These are phyloP conservation scores for Colletotrichum sp. DNA, from an alignment of 2,329 filamentous ascomycete species.

Conservation along the genomic window DNA sequence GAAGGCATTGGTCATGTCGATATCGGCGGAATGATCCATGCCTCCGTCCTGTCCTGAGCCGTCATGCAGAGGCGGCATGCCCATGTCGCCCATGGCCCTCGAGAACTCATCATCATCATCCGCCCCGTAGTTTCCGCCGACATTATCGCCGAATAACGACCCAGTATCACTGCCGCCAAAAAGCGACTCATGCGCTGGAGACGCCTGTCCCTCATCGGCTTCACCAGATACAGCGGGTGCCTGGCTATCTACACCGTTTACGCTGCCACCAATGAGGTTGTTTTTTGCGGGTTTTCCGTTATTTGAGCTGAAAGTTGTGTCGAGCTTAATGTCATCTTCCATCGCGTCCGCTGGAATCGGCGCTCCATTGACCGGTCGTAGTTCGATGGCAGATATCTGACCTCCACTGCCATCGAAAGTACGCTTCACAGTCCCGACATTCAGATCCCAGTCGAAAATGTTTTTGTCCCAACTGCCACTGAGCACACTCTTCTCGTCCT, in stretches of 20 bases:
- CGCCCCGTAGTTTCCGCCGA: constrained; percentile 59
- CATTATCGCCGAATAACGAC: constrained; percentile 85
- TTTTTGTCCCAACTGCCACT: constrained; percentile 98
- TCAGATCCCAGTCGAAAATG: constrained; percentile 92
- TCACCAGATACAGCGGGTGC: constrained; percentile 35
- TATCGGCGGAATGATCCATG: constrained; percentile 45
- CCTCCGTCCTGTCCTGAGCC: constrained; percentile 43
- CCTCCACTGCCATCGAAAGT: constrained; percentile 78
- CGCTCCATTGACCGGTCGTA: constrained; percentile 76
- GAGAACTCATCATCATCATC: constrained; percentile 88
- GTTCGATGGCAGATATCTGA: constrained; percentile 89
- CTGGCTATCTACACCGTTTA: not conserved
- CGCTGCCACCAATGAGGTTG: constrained; percentile 42
- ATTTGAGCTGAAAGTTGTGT: constrained; percentile 75
- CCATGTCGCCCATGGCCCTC: constrained; percentile 67
- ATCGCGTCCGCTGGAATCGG: constrained; percentile 77
- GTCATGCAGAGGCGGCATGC: constrained; percentile 33
- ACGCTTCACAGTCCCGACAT: constrained; percentile 79
- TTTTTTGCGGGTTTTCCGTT: constrained; percentile 67
- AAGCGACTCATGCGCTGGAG: constrained; percentile 78
- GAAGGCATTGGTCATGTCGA: constrained; percentile 42
- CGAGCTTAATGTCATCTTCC: constrained; percentile 62
- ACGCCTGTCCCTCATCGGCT: constrained; percentile 65
- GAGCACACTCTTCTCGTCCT: constrained; percentile 85
- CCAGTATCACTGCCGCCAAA: constrained; percentile 82